Evolutionary conservation across 2,329 filamentous ascomycete genomes (phyloP), one percentile per base, ranked within the genome.

Genomic region (Fusarium sp.): DNA sequence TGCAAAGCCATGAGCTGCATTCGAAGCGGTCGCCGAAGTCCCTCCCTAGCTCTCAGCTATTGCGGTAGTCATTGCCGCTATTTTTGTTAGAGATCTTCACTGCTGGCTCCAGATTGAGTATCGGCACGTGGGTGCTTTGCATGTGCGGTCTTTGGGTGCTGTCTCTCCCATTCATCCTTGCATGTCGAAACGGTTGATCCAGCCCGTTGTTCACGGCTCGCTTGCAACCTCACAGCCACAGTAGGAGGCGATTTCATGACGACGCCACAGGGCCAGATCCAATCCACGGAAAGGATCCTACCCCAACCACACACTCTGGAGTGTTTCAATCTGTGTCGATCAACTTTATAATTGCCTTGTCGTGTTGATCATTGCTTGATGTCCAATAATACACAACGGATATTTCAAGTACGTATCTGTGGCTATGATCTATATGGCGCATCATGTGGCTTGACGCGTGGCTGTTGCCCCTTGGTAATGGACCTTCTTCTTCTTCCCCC

Each of bases 1-100:
- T 41, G 29, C 32, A 61, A 56, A 53, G 38, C 61, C 53, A 61
- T 65, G 56, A 12, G 31, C 48, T 67, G 54, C 54, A 63, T 58
- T 57, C 32, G 53, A 64, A 54, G 46, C 58, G 46, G 54, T 53
- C 62, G 64, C 67, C 67, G 58, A 69, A 61, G 47, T 28, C 53
- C 41, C 54, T 65, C 53, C 51, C 38, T 48, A 53, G 47, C 39
- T 47, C 43, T 50, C 26, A 28, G 26, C 26, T 28, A 28, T 10
- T 7, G 26, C 31, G n/a, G 31, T 55, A 58, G 31, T 50, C 43
- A 45, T 65, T 60, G 44, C 46, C 46, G 42, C 45, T 36, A 31
- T 52, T 53, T 54, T 42, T 44, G 49, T 52, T 39, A 43, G 35
- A 42, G 59, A 69, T 70, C 67, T 65, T 64, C 60, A 53, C 29